Conservation (phyloP, 805 yeast species). For the Metschnikowia chrysomelidarum region DNA sequence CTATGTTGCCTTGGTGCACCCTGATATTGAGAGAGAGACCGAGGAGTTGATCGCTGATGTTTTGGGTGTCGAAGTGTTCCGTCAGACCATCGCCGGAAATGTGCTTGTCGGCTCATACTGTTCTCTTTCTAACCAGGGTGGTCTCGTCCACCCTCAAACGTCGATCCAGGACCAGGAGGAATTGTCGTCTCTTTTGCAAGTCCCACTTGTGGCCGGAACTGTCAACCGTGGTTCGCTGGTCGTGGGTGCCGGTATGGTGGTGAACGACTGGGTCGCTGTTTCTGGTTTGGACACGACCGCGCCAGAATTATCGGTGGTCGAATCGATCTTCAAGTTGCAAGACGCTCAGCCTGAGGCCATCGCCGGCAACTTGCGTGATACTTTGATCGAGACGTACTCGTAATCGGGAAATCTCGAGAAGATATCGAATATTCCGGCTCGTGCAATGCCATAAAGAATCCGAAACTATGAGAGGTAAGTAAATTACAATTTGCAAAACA, state of each 20-base stretch:
- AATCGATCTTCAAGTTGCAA: slow-evolving; percentile 90
- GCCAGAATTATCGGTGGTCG: slow-evolving; percentile 95
- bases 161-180: slow-evolving; percentile 98
- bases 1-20: slow-evolving; percentile 98
- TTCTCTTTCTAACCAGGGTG: slow-evolving; percentile 94
- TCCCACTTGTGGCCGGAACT: slow-evolving; percentile 98
- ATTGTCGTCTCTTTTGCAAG: slow-evolving; percentile 89
- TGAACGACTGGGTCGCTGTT: slow-evolving; percentile 97
- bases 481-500: no score
- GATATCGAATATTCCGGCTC: no score
- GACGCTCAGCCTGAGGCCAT: slow-evolving; percentile 89
- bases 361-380: slow-evolving; percentile 82
- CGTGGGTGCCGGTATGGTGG: slow-evolving; percentile 98
- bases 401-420: no score
- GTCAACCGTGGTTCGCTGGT: slow-evolving; percentile 97
- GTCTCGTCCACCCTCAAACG: slow-evolving; percentile 97
- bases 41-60: slow-evolving; percentile 98
- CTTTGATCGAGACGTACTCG: slow-evolving; percentile 88
- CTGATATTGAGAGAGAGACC: slow-evolving; percentile 98
- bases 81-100: slow-evolving; percentile 98
- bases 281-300: slow-evolving; percentile 98
- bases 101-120: slow-evolving; percentile 97
- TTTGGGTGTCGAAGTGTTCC: slow-evolving; percentile 96
- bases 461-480: no score
- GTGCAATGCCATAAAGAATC: no score